A percentile compares a stretch with the other conserved stretches of the same genome.
These are phyloP conservation scores for Botryotinia globosa DNA, from an alignment of 2,329 filamentous ascomycete genomes.

Conservation along the genomic window DNA sequence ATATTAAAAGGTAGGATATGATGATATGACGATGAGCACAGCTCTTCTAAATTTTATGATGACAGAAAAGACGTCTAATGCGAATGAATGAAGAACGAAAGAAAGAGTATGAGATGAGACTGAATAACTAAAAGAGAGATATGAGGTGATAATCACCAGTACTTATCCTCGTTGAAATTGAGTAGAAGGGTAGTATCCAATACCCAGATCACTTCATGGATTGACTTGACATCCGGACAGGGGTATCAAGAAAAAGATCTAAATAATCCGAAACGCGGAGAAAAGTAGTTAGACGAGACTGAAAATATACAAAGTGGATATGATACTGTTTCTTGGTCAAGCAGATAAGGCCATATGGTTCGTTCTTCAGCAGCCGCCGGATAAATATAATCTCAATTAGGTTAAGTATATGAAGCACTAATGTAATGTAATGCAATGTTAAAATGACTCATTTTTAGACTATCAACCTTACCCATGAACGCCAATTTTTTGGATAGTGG, in stretches of 20 bases:
- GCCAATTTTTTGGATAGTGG: constrained; percentile 8
- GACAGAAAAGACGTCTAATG: constrained; percentile 31
- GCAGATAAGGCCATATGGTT: constrained; percentile 36
- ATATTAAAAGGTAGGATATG: constrained; percentile 36
- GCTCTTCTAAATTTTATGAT: constrained; percentile 35
- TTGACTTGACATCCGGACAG: background rate
- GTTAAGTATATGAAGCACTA: constrained; percentile 25
- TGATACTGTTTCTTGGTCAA: constrained; percentile 39
- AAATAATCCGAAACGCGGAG: constrained; percentile 36
- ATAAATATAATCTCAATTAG: constrained; percentile 24
- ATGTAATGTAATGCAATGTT: constrained; percentile 29
- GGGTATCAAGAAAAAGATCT: constrained; percentile 19
- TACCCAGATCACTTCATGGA: constrained; percentile 11
- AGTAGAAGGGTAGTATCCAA: constrained; percentile 19
- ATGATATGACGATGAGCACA: constrained; percentile 30
- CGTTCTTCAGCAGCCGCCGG: constrained; percentile 36
- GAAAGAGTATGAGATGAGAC: constrained; percentile 32
- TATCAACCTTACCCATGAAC: background rate
- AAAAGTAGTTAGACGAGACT: constrained; percentile 23
- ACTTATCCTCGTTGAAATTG: constrained; percentile 34
- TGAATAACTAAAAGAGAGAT: constrained; percentile 25
- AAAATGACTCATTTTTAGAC: constrained; percentile 39
- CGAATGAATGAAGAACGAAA: constrained; percentile 26
- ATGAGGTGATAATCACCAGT: constrained; percentile 21
- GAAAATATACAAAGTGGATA: constrained; percentile 22